Percentiles rank a stretch among this genome's conserved stretches.
Conservation (phyloP, 345 rosid species). For the Pseudoturritis turrita region DNA sequence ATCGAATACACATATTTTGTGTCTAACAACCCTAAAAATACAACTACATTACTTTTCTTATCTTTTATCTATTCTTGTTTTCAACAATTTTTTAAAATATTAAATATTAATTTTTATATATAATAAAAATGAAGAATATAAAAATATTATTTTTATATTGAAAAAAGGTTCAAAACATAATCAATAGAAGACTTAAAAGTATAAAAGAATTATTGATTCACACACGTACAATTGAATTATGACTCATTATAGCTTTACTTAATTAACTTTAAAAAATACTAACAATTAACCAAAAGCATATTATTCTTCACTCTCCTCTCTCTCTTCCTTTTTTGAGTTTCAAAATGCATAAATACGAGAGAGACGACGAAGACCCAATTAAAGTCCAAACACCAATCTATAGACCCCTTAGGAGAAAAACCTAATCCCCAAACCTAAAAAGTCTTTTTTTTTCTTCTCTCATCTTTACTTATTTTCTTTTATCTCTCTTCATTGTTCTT, state of each 20-base stretch:
- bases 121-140: not conserved
- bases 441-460: constrained; percentile 26
- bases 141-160: not conserved
- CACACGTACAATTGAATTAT: constrained; percentile 6
- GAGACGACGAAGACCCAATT: constrained; percentile 29
- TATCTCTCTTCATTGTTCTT: constrained; percentile 9
- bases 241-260: not conserved
- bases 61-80: too few relatives aligned
- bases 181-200: not conserved
- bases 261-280: not conserved
- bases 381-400: constrained; percentile 33
- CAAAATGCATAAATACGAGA: constrained; percentile 37
- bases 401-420: constrained; percentile 13
- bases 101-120: not conserved
- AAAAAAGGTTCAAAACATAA: not conserved
- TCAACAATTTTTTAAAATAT: too few relatives aligned
- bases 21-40: not conserved
- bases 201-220: constrained; percentile 2
- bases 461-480: not conserved
- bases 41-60: not conserved
- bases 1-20: not conserved
- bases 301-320: constrained; percentile 5
- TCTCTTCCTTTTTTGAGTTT: constrained; percentile 21
- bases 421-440: constrained; percentile 28
- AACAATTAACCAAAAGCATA: constrained; percentile 13